These are phyloP conservation scores for Diaporthe helianthi DNA, from an alignment of 2,329 filamentous ascomycete species.

Conservation along the genomic window DNA sequence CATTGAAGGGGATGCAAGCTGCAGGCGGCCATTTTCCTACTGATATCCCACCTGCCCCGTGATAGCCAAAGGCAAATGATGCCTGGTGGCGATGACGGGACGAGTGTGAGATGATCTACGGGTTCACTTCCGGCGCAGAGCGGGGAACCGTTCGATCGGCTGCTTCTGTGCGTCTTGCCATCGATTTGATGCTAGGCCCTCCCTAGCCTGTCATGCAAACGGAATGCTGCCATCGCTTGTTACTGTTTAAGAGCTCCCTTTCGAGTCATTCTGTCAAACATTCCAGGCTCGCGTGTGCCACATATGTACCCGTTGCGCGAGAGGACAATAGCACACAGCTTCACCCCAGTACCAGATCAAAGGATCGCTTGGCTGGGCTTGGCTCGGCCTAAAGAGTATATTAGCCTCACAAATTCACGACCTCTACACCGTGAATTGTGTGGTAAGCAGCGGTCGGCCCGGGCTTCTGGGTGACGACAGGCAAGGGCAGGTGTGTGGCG, in stretches of 20 bases:
- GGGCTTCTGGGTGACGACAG: slow-evolving; percentile 3
- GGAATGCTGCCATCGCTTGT: neutral
- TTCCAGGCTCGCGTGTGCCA: neutral
- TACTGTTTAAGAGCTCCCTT: neutral
- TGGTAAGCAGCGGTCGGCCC: slow-evolving; percentile 7
- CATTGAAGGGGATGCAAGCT: neutral
- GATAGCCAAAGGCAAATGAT: slow-evolving; percentile 1
- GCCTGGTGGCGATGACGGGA: slow-evolving; percentile 18
- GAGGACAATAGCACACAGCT: neutral
- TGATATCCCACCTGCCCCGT: slow-evolving; percentile 4
- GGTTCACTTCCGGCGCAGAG: slow-evolving; percentile 29
- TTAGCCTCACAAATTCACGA: slow-evolving; percentile 1
- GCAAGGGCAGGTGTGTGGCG: neutral
- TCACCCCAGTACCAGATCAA: neutral
- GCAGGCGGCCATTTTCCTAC: slow-evolving; percentile 12
- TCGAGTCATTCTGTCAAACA: neutral
- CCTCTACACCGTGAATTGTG: neutral
- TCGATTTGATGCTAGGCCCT: slow-evolving; percentile 13
- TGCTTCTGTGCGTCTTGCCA: slow-evolving; percentile 26
- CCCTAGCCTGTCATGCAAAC: slow-evolving; percentile 2
- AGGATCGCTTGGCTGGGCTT: neutral
- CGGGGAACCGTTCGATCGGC: slow-evolving; percentile 28
- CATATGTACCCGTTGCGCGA: neutral
- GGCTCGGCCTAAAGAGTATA: neutral
- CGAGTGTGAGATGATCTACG: slow-evolving; percentile 31